These are phyloP conservation scores for Metschnikowia matae DNA, from an alignment of 805 yeast species.

Conservation along the genomic window DNA sequence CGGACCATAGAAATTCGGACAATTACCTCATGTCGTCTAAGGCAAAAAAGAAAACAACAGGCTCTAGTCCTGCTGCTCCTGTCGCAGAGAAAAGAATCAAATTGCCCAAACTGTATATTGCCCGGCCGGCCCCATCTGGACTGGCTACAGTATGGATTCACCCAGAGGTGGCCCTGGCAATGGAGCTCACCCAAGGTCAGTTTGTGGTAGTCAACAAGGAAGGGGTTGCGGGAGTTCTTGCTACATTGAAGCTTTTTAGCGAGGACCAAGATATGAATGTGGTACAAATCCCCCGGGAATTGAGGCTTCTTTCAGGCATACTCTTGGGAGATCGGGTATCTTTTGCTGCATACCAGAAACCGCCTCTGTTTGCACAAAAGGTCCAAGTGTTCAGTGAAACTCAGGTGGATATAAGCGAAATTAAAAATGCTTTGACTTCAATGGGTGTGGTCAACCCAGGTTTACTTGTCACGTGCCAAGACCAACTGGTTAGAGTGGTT, in stretches of 20 bases:
- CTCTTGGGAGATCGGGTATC: slow-evolving; percentile 47
- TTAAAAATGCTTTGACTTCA: slow-evolving; percentile 36
- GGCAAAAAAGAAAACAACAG: slow-evolving; percentile 22
- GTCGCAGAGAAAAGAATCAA: slow-evolving; percentile 28
- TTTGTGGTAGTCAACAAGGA: slow-evolving; percentile 44
- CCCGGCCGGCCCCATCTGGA: slow-evolving; percentile 28
- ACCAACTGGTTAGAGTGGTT: slow-evolving; percentile 22
- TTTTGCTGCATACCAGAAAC: slow-evolving; percentile 43
- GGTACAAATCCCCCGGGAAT: slow-evolving; percentile 22
- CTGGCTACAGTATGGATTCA: slow-evolving; percentile 38
- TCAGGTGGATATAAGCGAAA: background rate
- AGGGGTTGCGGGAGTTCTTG: slow-evolving; percentile 41
- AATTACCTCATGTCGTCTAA: slow-evolving; percentile 15
- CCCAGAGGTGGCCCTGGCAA: slow-evolving; percentile 42
- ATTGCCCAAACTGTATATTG: slow-evolving; percentile 39
- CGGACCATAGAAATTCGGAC: too few relatives aligned
- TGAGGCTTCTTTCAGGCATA: slow-evolving; percentile 34
- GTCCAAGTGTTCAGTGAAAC: slow-evolving; percentile 4
- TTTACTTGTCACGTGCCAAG: slow-evolving; percentile 25
- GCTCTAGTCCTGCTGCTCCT: slow-evolving; percentile 16
- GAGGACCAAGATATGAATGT: slow-evolving; percentile 31
- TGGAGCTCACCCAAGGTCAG: slow-evolving; percentile 45
- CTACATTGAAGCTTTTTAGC: slow-evolving; percentile 36
- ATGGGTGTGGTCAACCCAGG: slow-evolving; percentile 63
- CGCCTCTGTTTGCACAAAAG: slow-evolving; percentile 37